Evolutionary conservation across 768 basidiomycete genomes (phyloP).

Genomic region (Pleurotus cornucopiae): DNA sequence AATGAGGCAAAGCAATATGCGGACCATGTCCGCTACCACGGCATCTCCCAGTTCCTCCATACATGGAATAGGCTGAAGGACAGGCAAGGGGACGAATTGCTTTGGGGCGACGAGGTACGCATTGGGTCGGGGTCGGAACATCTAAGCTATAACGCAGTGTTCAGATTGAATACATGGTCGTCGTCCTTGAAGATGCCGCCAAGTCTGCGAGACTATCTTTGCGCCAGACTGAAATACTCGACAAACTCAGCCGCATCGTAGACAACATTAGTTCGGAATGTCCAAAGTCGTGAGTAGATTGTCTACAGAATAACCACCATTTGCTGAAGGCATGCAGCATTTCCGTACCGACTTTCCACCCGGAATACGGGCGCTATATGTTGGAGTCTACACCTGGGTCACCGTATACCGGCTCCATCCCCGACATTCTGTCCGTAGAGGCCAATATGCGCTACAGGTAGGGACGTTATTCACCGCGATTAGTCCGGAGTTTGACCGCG

Average conservation of each 20-base stretch:
- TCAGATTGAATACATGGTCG: conserved; percentile 95
- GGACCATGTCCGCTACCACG: conserved; percentile 87
- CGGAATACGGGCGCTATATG: conserved; percentile 99
- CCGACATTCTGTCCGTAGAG: conserved; percentile 87
- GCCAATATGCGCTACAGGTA: conserved; percentile 92
- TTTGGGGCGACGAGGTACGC: conserved; percentile 97
- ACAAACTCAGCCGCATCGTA: conserved; percentile 67
- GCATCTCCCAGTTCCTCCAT: conserved; percentile 92
- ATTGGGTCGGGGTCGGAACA: neutral
- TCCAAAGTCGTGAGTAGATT: conserved; percentile 50
- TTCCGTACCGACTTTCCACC: conserved; percentile 88
- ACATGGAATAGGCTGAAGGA: conserved; percentile 93
- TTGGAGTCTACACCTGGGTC: conserved; percentile 95
- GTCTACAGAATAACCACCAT: neutral
- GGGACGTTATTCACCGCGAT: conserved; percentile 13
- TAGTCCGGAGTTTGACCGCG: neutral
- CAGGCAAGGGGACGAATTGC: conserved; percentile 82
- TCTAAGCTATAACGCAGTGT: conserved; percentile 11
- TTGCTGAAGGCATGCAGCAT: conserved; percentile 36
- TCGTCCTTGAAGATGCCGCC: conserved; percentile 72
- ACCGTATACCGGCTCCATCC: conserved; percentile 86
- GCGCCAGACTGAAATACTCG: conserved; percentile 92
- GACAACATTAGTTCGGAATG: conserved; percentile 58
- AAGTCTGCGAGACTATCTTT: conserved; percentile 87
- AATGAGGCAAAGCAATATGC: conserved; percentile 82